Base-by-base conservation (phyloP, 2,329 filamentous ascomycete species). In the Rhynchosporium secalis region DNA sequence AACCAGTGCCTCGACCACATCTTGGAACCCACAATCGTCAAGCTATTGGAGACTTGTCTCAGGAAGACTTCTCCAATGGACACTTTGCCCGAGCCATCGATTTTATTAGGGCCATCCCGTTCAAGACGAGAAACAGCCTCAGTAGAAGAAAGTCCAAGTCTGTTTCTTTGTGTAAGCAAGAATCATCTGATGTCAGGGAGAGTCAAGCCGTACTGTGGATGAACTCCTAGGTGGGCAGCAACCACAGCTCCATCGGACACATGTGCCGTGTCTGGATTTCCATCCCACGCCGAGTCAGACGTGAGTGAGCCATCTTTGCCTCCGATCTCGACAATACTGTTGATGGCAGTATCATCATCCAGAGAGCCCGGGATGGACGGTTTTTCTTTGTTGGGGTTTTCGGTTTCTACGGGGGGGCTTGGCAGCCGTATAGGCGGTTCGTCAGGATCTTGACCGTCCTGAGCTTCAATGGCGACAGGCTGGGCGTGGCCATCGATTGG, bases 31-130 rank as follows among this genome's bases (percentile, higher is more conserved):
- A 81, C 86, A 73, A 89, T 80, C 67, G 88, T 91, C 76, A 91
- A 79, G 78, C 87, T 89, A 78, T 91, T 91, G 68, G 88, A 89
- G 70, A 91, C 83, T 79, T 91, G 88, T 73, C 87, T 88, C 77
- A 91, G 76, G 78, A 91, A 82, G 78, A 91, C 89, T 78, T 88
- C 84, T 85, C 87, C 90, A 76, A 88, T 72, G 76, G 88, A 90
- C 78, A 88, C 77, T 76, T 86, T 85, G 77, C 87, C 85, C 79
- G 86, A 84, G 77, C 85, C 84, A 76, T 88, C 84, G 79, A 91
- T 84, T 74, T 82, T 83, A 78, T 92, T 92, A 70, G 83, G 81
- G 69, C 88, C 89, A 82, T 90, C 79, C 73, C 81, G 80, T 75
- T 77, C 76, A 72, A 91, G 81, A 74, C 88, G 88, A 78, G 80